Conservation (phyloP, 257 asterid genomes). For the Ilex aquifolium region DNA sequence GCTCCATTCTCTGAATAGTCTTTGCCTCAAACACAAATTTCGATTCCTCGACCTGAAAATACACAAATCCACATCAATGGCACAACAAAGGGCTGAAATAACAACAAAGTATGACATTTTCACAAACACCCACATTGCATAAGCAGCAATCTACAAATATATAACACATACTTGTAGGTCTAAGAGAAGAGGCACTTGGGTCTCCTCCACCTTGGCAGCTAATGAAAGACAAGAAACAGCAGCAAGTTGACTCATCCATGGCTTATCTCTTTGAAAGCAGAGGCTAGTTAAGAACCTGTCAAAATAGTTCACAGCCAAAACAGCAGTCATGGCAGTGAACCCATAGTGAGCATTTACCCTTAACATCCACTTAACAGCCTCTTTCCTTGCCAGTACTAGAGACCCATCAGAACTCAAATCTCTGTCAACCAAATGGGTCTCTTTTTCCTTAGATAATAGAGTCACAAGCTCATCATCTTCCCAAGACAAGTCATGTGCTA, state of each 20-base stretch:
- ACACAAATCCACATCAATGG: constrained; percentile 17
- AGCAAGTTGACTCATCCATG: constrained; percentile 90
- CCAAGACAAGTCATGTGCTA: constrained; percentile 72
- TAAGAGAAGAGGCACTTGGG: constrained; percentile 73
- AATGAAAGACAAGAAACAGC: constrained; percentile 90
- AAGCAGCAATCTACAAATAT: not conserved
- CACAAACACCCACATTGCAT: constrained; percentile 29
- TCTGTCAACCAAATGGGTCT: constrained; percentile 17
- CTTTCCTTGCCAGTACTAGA: constrained; percentile 41
- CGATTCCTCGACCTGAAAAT: constrained; percentile 54
- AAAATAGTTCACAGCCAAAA: constrained; percentile 60
- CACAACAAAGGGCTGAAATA: constrained; percentile 2
- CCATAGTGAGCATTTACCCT: constrained; percentile 56
- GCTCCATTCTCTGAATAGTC: constrained; percentile 90
- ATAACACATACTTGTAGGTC: constrained; percentile 73
- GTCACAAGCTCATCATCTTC: constrained; percentile 64
- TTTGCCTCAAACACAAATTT: constrained; percentile 73
- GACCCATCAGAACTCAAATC: constrained; percentile 35
- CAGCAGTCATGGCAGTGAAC: constrained; percentile 52
- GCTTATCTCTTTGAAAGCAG: constrained; percentile 76
- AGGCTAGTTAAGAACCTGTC: constrained; percentile 58
- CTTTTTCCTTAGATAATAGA: constrained; percentile 58
- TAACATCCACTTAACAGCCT: constrained; percentile 68
- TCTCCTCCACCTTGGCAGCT: constrained; percentile 97
- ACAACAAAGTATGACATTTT: constrained; percentile 16